Evolutionary conservation across 495 filamentous ascomycete genomes (phyloP), one percentile per base, ranked within the genome.

Genomic region (Pyronema domesticum): DNA sequence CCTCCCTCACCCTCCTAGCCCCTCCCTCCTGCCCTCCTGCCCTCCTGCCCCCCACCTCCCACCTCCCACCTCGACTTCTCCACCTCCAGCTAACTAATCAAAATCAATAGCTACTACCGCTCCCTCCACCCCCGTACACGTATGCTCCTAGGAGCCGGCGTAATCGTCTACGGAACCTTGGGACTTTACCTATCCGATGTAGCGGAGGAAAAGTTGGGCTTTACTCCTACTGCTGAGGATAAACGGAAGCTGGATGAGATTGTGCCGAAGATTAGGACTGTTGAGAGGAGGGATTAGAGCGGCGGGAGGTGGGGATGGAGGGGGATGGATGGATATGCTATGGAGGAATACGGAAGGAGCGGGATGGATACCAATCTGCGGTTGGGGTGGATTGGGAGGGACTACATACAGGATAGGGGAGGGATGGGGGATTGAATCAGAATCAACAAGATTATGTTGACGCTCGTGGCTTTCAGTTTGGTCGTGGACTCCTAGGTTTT

Each of bases 141-240:
- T 45, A 68, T 80, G 50, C 61, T 80, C 30, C 70, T 85, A 64
- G 82, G 83, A 50, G 54, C 77, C 51, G 80, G 79, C 58, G 65
- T 82, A 37, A 79, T 86, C 65, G 75, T 72, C 33, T 86, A 80
- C 70, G 79, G 79, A 0, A 67, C 65, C n/a, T 65, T 79, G 36
- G 81, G 78, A 10, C 68, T 85, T 13, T 71, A 71, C 58, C 62
- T 76, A 3, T 72, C 75, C n/a, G 73, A 81, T 37, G 70, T 72
- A 49, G 76, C 78, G 1, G 83, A 85, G 65, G 69, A 73, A 56
- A 74, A 72, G 10, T 68, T 85, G 54, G 79, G 79, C 2, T 71
- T 84, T 60, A 71, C 73, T 43, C 69, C 83, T n/a, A 76, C 71
- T 11, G 72, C 79, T 62, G 65, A 79, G 57, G 78, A 85, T 60